Conservation (phyloP, 106 monocot species). For the Phalaenopsis equestris region DNA sequence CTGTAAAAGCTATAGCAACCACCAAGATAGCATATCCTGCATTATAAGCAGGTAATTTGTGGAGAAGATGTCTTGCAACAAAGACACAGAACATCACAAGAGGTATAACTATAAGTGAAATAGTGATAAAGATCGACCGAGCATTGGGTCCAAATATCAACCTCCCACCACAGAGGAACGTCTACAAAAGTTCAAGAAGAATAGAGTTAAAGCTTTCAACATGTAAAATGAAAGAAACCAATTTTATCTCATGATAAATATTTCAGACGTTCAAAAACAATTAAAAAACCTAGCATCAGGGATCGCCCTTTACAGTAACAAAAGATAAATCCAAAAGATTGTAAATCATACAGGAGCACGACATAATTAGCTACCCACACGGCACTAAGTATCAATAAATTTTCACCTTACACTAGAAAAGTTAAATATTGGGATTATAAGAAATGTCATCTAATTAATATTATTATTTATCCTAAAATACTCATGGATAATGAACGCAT, state of each 20-base stretch:
- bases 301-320: not conserved
- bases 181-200: conserved; percentile 38
- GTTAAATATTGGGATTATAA: not conserved
- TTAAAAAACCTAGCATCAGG: not conserved
- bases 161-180: conserved; percentile 30
- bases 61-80: conserved; percentile 64
- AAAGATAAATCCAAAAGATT: not conserved
- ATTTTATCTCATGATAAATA: not conserved
- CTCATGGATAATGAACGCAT: too few species aligned
- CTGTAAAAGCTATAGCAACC: conserved; percentile 48
- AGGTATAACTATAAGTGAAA: conserved; percentile 65
- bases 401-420: not conserved
- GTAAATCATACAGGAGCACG: not conserved
- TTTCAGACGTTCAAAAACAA: not conserved
- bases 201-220: conserved; percentile 1
- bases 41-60: conserved; percentile 16
- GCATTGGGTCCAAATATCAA: conserved; percentile 36
- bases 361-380: not conserved
- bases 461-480: too few species aligned
- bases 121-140: conserved; percentile 28
- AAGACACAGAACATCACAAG: conserved; percentile 69
- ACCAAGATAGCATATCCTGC: conserved; percentile 72
- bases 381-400: not conserved
- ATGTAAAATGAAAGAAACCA: not conserved
- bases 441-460: not conserved